Percentiles rank a stretch among this genome's conserved stretches.
Evolutionary conservation across 495 filamentous ascomycete genomes (phyloP).

Genomic region (Penicillium herquei): DNA sequence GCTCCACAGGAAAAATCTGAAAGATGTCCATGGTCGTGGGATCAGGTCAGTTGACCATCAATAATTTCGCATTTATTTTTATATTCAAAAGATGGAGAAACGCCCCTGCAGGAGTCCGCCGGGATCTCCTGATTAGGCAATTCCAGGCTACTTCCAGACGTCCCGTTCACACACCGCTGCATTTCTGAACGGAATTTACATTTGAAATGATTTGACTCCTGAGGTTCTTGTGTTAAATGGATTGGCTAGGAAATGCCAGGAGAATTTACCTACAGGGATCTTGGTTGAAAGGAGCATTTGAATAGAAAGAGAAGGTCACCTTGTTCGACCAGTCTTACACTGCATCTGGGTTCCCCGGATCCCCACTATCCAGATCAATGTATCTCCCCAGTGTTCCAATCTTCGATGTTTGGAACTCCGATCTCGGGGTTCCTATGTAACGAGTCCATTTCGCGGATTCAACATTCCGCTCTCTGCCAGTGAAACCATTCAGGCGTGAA

Average conservation of each 20-base stretch:
- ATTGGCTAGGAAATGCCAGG: not conserved
- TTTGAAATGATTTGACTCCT: not conserved
- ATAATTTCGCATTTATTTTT: constrained; percentile 1
- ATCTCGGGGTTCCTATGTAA: too few species aligned
- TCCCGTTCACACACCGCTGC: not conserved
- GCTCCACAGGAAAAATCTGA: constrained; percentile 5
- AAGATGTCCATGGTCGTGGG: not conserved
- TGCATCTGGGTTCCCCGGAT: not conserved
- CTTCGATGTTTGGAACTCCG: too few species aligned
- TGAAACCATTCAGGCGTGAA: too few species aligned
- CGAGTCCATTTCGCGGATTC: not conserved
- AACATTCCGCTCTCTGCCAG: too few species aligned
- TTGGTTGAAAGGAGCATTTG: too few species aligned
- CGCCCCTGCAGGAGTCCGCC: constrained; percentile 1
- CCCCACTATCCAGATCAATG: too few species aligned
- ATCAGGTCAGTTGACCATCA: constrained; percentile 9
- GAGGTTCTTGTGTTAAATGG: not conserved
- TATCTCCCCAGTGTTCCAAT: too few species aligned
- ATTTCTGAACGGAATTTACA: not conserved
- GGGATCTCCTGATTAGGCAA: constrained; percentile 23
- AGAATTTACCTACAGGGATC: too few species aligned
- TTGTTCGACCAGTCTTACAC: too few species aligned
- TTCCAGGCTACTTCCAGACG: not conserved
- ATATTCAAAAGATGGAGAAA: not conserved
- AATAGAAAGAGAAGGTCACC: too few species aligned